These are phyloP conservation scores for Pharus latifolius DNA, from an alignment of 176 grass and related monocot species.

Conservation along the genomic window DNA sequence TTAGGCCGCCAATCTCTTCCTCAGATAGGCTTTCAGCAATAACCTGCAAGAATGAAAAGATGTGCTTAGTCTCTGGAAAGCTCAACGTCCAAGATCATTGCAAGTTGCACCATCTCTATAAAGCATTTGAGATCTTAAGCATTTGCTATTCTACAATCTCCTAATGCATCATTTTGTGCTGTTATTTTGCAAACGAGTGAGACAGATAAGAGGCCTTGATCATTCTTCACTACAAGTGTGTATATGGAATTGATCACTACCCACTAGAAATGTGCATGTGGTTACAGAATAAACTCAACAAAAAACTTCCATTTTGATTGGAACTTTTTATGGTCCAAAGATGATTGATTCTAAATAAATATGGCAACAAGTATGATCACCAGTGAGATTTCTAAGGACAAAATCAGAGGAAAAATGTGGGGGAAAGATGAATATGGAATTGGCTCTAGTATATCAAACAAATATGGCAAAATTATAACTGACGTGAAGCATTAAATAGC, in stretches of 20 bases:
- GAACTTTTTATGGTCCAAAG: background rate
- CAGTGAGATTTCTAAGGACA: background rate
- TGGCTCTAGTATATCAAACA: background rate
- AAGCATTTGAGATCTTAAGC: conserved; percentile 6
- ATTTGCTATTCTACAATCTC: background rate
- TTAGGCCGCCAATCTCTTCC: conserved; percentile 94
- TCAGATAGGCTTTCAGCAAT: conserved; percentile 96
- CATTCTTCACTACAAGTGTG: no score
- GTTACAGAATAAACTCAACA: background rate
- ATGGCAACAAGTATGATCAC: background rate
- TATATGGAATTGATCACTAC: no score
- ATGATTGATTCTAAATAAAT: background rate
- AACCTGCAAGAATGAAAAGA: conserved; percentile 38
- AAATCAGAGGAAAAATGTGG: background rate
- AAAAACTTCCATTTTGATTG: background rate
- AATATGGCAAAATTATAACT: no score
- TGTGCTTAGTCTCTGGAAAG: background rate
- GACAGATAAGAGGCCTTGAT: background rate
- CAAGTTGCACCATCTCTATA: background rate
- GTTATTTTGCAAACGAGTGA: background rate
- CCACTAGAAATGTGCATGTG: background rate
- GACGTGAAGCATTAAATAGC: background rate
- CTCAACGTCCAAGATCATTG: background rate
- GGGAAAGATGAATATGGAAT: background rate
- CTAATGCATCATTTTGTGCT: no score